These are phyloP conservation scores for Ochetophila trinervis DNA, from an alignment of 306 rosid genomes.

Conservation along the genomic window DNA sequence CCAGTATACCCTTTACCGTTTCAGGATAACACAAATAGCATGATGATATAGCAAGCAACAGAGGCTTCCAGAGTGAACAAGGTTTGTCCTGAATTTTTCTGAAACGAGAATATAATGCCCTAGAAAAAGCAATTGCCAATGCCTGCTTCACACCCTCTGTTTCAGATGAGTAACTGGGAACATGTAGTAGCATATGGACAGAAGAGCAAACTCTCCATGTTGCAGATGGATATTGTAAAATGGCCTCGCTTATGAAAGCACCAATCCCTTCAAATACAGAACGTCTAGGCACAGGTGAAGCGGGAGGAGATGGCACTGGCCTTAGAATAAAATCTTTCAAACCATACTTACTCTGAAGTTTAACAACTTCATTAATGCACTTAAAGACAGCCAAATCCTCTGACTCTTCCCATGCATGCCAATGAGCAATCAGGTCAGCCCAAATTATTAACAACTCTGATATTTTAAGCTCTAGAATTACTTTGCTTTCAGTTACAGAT, in stretches of 20 bases:
- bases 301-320: conserved; percentile 67
- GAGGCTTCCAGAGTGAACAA: conserved; percentile 71
- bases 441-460: conserved; percentile 68
- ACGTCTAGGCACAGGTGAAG: conserved; percentile 71
- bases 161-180: conserved; percentile 59
- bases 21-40: conserved; percentile 86
- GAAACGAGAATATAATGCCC: conserved; percentile 56
- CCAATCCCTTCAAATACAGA: conserved; percentile 74
- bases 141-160: conserved; percentile 62
- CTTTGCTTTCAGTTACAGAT: conserved; percentile 52
- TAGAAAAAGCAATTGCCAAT: conserved; percentile 53
- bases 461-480: conserved; percentile 63
- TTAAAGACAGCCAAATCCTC: conserved; percentile 78
- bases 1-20: conserved; percentile 58
- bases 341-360: conserved; percentile 43
- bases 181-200: conserved; percentile 65
- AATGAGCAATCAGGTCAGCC: conserved; percentile 74
- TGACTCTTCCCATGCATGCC: conserved; percentile 91
- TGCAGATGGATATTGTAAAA: conserved; percentile 77
- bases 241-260: conserved; percentile 59
- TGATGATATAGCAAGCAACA: conserved; percentile 72
- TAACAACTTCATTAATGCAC: conserved; percentile 67
- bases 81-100: conserved; percentile 48
- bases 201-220: conserved; percentile 82
- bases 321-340: conserved; percentile 56